Conservation (phyloP, 1,284 basidiomycete species). For the Ustilago trichophora region DNA sequence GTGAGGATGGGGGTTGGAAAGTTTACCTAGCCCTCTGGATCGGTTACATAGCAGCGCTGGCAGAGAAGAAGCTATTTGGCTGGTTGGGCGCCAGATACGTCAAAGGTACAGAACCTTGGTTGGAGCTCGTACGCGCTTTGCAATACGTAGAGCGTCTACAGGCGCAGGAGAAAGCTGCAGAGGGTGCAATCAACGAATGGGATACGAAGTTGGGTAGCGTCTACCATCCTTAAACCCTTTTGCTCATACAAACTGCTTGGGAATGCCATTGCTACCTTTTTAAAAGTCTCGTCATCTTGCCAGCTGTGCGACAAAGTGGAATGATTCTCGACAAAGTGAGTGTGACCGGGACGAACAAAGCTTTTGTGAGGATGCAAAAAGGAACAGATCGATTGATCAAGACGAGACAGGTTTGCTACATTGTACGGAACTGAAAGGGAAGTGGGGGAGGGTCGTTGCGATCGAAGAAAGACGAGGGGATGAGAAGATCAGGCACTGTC, state of each 20-base stretch:
- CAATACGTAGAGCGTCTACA: constrained; percentile 1
- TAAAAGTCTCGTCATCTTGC: too few relatives aligned
- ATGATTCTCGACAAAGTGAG: too few relatives aligned
- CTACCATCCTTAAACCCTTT: constrained; percentile 8
- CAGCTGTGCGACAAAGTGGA: too few relatives aligned
- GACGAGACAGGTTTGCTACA: neutral
- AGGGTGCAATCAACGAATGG: too few relatives aligned
- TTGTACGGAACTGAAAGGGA: too few relatives aligned
- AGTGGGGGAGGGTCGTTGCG: too few relatives aligned
- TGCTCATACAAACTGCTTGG: too few relatives aligned
- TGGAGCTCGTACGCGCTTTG: constrained; percentile 29
- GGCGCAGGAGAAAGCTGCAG: neutral
- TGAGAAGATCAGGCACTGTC: constrained; percentile 5
- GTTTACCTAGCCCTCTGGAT: constrained; percentile 9
- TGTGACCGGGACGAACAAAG: too few relatives aligned
- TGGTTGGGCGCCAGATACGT: constrained; percentile 46
- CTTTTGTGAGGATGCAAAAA: too few relatives aligned
- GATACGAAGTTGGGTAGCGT: constrained; percentile 30
- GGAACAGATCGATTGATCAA: neutral
- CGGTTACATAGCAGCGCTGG: constrained; percentile 10
- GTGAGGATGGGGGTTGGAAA: too few relatives aligned
- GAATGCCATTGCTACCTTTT: too few relatives aligned
- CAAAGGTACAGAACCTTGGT: constrained; percentile 44
- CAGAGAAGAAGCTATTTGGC: constrained; percentile 30
- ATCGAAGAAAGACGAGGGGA: too few relatives aligned